Evolutionary conservation across 768 basidiomycete species (phyloP).

Genomic region (Mycena maculata): DNA sequence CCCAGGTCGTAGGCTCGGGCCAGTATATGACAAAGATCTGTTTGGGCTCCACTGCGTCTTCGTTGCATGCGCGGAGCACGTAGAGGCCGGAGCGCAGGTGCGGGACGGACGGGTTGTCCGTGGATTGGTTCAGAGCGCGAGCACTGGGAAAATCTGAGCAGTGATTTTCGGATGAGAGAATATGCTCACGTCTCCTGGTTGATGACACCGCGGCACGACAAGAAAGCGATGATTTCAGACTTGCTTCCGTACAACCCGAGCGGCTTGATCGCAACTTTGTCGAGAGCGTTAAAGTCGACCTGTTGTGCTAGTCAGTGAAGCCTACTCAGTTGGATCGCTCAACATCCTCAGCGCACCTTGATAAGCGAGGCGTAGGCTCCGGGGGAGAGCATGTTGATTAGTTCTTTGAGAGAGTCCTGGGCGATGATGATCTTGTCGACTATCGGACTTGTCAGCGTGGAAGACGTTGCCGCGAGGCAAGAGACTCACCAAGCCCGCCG

Average conservation of each 20-base stretch:
- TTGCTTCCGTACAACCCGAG: constrained; percentile 70
- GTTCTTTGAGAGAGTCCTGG: constrained; percentile 58
- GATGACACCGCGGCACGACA: constrained; percentile 50
- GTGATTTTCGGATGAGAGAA: not conserved
- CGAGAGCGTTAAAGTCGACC: constrained; percentile 67
- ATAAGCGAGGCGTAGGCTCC: constrained; percentile 66
- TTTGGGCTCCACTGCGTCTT: constrained; percentile 25
- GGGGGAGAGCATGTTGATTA: constrained; percentile 61
- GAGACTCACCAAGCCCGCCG: constrained; percentile 61
- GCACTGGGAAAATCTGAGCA: constrained; percentile 18
- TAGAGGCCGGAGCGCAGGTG: constrained; percentile 65
- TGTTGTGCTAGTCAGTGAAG: not conserved
- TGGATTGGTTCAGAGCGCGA: constrained; percentile 18
- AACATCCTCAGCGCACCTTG: constrained; percentile 36
- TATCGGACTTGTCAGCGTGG: constrained; percentile 30
- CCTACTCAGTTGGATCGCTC: not conserved
- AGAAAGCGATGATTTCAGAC: constrained; percentile 59
- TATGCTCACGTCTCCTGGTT: constrained; percentile 53
- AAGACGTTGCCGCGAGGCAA: not conserved
- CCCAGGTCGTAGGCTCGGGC: constrained; percentile 72
- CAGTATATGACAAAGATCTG: constrained; percentile 66
- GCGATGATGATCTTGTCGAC: constrained; percentile 75
- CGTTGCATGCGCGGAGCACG: constrained; percentile 42
- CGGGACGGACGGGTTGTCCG: constrained; percentile 37
- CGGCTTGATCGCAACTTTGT: constrained; percentile 58